phyloP scores from a whole-genome alignment of 345 rosid genomes.

The Eutrema japonicum region DNA sequence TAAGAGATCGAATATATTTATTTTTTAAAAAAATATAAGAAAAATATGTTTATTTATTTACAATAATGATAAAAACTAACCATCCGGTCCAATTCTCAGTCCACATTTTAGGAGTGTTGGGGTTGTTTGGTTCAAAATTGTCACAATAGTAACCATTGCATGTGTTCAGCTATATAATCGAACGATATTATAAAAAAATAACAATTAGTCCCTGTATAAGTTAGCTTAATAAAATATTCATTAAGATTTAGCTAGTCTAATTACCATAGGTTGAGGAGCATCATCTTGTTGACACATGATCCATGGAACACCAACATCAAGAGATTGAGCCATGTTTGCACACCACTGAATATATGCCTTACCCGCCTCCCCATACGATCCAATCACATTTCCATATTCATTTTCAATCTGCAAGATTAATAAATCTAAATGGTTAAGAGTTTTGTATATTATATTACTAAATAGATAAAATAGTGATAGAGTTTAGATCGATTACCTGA shows the following conservation, averaged over 20 bases:
- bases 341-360: constrained; percentile 43
- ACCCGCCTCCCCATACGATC: constrained; percentile 39
- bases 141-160: constrained; percentile 67
- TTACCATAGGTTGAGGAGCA: constrained; percentile 57
- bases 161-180: constrained; percentile 49
- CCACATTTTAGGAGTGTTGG: constrained; percentile 64
- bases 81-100: constrained; percentile 76
- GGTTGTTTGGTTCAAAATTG: constrained; percentile 43
- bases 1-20: neutral
- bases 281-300: constrained; percentile 60
- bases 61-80: constrained; percentile 35
- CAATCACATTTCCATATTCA: constrained; percentile 47
- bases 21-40: neutral
- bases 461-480: constrained; percentile 20
- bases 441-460: neutral
- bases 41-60: neutral
- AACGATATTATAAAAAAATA: neutral
- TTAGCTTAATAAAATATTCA: neutral
- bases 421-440: neutral
- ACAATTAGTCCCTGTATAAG: neutral
- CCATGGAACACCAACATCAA: constrained; percentile 59
- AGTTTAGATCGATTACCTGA: constrained; percentile 53
- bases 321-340: constrained; percentile 50
- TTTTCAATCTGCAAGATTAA: constrained; percentile 44
- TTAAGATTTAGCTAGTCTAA: neutral